A percentile compares a stretch with the other conserved stretches of the same genome.
Evolutionary conservation across 768 basidiomycete genomes (phyloP).

Genomic region (Kwoniella dejecticola): DNA sequence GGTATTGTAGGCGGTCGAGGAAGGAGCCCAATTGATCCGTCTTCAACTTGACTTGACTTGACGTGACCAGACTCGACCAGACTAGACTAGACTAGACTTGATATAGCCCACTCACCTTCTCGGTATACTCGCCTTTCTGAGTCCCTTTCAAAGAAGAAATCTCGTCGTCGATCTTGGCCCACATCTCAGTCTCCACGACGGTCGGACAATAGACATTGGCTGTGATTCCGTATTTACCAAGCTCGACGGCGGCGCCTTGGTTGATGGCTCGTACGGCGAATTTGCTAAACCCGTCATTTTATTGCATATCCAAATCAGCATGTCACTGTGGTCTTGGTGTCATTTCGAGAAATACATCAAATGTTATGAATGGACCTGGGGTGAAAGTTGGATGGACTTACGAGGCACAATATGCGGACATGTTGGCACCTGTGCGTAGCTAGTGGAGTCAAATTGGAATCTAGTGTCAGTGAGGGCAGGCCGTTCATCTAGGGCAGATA

Average conservation of each 20-base stretch:
- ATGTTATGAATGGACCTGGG: not conserved
- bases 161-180: constrained; percentile 2
- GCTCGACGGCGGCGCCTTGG: constrained; percentile 13
- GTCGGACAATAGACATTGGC: constrained; percentile 19
- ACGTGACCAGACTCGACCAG: too few relatives aligned
- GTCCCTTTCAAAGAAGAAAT: constrained; percentile 1
- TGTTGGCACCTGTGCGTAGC: constrained; percentile 15
- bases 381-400: not conserved
- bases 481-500: too few relatives aligned
- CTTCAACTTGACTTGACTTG: too few relatives aligned
- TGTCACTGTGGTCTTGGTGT: too few relatives aligned
- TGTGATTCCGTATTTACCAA: constrained; percentile 16
- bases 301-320: too few relatives aligned
- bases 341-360: too few relatives aligned
- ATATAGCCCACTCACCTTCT: constrained; percentile 7
- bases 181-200: constrained; percentile 17
- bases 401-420: constrained; percentile 11
- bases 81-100: too few relatives aligned
- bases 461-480: not conserved
- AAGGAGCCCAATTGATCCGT: too few relatives aligned
- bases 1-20: too few relatives aligned
- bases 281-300: constrained; percentile 6
- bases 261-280: constrained; percentile 14
- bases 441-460: not conserved
- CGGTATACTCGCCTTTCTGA: constrained; percentile 6